Evolutionary conservation across 1,284 basidiomycete species (phyloP).

Genomic region (Omphalotus olearius): DNA sequence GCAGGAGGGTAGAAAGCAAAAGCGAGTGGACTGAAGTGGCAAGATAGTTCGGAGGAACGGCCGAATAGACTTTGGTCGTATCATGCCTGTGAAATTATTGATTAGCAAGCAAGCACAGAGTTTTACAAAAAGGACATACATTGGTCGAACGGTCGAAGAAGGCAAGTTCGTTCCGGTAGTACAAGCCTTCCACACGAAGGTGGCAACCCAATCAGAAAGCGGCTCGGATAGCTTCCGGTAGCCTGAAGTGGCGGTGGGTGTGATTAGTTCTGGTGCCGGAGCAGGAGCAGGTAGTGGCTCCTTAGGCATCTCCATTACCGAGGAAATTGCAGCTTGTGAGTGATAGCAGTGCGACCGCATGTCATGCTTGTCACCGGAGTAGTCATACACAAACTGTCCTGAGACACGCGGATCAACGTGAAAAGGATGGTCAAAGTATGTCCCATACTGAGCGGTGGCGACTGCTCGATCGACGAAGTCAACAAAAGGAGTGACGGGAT

Average conservation of each 20-base stretch:
- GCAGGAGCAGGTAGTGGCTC: constrained; percentile 26
- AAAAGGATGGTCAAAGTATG: constrained; percentile 17
- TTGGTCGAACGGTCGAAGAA: constrained; percentile 37
- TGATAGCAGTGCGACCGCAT: constrained; percentile 4
- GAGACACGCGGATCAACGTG: neutral
- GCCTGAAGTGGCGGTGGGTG: constrained; percentile 47
- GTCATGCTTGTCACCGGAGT: neutral
- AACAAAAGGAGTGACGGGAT: constrained; percentile 69
- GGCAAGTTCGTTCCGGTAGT: constrained; percentile 61
- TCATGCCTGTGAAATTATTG: constrained; percentile 30
- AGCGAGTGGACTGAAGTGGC: constrained; percentile 67
- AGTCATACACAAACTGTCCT: neutral
- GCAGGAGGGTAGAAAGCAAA: constrained; percentile 73
- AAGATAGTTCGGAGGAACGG: constrained; percentile 47
- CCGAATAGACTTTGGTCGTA: constrained; percentile 36
- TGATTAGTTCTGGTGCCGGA: constrained; percentile 39
- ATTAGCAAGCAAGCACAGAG: constrained; percentile 7
- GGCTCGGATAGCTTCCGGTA: constrained; percentile 73
- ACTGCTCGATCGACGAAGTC: constrained; percentile 71
- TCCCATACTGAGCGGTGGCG: constrained; percentile 31
- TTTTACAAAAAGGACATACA: constrained; percentile 36
- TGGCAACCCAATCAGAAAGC: constrained; percentile 71
- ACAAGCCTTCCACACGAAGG: constrained; percentile 76
- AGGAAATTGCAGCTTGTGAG: constrained; percentile 20
- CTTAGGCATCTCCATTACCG: constrained; percentile 26